These are phyloP conservation scores for Imleria badia DNA, from an alignment of 768 basidiomycete genomes.

Conservation along the genomic window DNA sequence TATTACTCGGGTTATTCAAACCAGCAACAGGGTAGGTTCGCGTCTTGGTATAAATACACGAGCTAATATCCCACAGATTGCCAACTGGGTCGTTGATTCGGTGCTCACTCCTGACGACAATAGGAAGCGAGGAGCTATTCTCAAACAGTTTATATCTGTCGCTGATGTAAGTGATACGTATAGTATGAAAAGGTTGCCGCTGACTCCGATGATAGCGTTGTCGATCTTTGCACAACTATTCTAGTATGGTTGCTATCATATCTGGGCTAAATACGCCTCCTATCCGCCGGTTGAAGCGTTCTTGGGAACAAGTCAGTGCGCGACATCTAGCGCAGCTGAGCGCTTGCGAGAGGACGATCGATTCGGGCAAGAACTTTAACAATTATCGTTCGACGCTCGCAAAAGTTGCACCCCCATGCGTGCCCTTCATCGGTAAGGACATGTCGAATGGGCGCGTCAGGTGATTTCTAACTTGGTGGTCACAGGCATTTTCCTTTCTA, in stretches of 20 bases:
- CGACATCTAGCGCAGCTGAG: conserved; percentile 72
- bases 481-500: conserved; percentile 92
- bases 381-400: conserved; percentile 87
- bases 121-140: conserved; percentile 71
- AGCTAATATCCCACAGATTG: conserved; percentile 50
- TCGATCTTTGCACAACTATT: conserved; percentile 87
- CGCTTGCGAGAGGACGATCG: conserved; percentile 85
- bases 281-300: conserved; percentile 88
- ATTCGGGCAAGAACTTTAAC: conserved; percentile 91
- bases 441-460: not conserved
- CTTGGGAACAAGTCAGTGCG: conserved; percentile 86
- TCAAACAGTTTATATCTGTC: conserved; percentile 89
- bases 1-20: conserved; percentile 83
- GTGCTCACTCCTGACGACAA: conserved; percentile 82
- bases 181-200: not conserved
- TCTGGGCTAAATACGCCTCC: conserved; percentile 94
- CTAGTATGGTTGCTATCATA: conserved; percentile 94
- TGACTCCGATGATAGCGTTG: conserved; percentile 63
- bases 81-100: conserved; percentile 88
- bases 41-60: not conserved
- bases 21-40: conserved; percentile 73
- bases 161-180: conserved; percentile 72
- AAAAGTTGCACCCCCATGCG: conserved; percentile 85
- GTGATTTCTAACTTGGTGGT: not conserved
- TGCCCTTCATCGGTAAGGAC: conserved; percentile 88